Evolutionary conservation across 257 asterid species (phyloP), one percentile per base, ranked within the genome.

Genomic region (Schizonepeta tenuifolia): DNA sequence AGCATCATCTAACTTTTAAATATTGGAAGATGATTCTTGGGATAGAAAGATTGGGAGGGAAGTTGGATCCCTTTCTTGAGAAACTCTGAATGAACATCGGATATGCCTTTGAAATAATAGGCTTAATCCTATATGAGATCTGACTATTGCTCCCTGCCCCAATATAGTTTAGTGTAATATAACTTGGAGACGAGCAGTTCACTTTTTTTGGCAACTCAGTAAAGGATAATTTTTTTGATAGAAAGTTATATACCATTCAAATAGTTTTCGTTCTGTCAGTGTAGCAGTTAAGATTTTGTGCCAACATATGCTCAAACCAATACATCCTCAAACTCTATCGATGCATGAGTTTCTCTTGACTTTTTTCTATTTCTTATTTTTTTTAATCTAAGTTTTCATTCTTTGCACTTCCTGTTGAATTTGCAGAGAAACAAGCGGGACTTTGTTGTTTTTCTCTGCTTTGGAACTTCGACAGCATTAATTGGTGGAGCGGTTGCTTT

Each of bases 361-460:
- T 49, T 11, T 46, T 72, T 70, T 55, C 21, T 38, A 44, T 65
- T 53, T 68, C 18, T 75, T 28, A 36, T 46, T 49, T 66, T 31
- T 31, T 31, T 60, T 36, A 26, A 6, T 35, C 61, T 28, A 55
- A 9, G 33, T 26, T 71, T 44, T 35, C 12, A 46, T 68, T 70
- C 51, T 40, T 63, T 5, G 56, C 66, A 22, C 53, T 78, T 46
- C 21, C 9, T 62, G 56, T 55, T 79, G 78, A 67, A 51, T 68
- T 71, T 83, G 87, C 90, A 94, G 99, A 88, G 89, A 82, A 94
- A 94, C 82, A 94, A 84, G 84, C 74, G 99, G 49, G 96, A 91
- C 77, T 91, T 94, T 65, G 87, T 89, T 70, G n/a, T 86, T 70
- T 91, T 94, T 61, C 87, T 91, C 72, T 83, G 82, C 81, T 21